Conservation (phyloP, 805 yeast species). For the Dipodascus albidus region DNA sequence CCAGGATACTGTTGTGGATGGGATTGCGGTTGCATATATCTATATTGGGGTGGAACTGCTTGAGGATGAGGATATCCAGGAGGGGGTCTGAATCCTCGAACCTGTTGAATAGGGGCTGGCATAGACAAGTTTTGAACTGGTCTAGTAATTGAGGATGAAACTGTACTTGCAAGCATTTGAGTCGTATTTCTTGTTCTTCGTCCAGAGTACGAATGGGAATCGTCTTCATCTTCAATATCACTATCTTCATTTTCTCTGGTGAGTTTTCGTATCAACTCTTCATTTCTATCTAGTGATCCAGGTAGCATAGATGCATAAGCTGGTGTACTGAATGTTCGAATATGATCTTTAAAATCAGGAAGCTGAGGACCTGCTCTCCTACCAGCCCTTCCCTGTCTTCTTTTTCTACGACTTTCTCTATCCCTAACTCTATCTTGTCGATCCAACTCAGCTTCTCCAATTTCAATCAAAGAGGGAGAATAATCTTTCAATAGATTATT, state of each 20-base stretch:
- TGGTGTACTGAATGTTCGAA: conserved; percentile 83
- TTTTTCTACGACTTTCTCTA: conserved; percentile 79
- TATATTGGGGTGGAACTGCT: neutral
- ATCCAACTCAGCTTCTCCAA: conserved; percentile 66
- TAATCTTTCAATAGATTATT: conserved; percentile 41
- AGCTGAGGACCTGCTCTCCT: conserved; percentile 51
- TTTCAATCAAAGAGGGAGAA: conserved; percentile 64
- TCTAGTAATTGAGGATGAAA: neutral
- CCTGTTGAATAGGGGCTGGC: neutral
- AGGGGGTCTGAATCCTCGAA: neutral
- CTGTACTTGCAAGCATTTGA: no score
- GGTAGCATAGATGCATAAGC: conserved; percentile 71
- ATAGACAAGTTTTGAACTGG: neutral
- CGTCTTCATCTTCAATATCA: conserved; percentile 19
- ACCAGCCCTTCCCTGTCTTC: conserved; percentile 63
- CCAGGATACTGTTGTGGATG: no score
- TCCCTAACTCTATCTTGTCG: conserved; percentile 84
- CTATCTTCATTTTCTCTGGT: conserved; percentile 14
- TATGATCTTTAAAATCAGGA: conserved; percentile 74
- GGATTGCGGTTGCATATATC: neutral
- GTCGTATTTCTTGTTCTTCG: neutral
- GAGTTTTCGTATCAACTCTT: conserved; percentile 22
- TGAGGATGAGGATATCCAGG: neutral
- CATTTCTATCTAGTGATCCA: conserved; percentile 41
- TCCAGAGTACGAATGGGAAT: neutral